Base-by-base conservation (phyloP, 257 asterid genomes). In the Solanum pinnatisectum region DNA sequence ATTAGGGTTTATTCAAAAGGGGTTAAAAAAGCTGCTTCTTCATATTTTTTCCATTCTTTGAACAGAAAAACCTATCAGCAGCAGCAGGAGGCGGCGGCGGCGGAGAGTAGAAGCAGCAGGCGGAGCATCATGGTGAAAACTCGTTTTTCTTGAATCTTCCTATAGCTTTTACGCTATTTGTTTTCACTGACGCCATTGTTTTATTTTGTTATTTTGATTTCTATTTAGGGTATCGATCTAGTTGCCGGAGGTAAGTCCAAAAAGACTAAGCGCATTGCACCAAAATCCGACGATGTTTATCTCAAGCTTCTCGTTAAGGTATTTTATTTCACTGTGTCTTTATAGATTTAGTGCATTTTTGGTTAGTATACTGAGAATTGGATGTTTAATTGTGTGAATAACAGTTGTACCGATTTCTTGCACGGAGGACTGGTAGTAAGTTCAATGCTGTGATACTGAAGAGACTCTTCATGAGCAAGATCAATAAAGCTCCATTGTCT, bases 181-280 rank as follows among this genome's bases (percentile, higher is more conserved):
- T 10, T 15, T 52, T 7, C 20, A 8, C 22, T 7, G 22, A 36
- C 23, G 32, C 11, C 4, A 15, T 8, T 84, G 36, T 13, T 39
- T 37, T 30, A 25, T 14, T 52, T 39, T 30, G 22, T 15, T 18
- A 13, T 56, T 12, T 77, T 44, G 7, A 49, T 77, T 20, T 15
- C 36, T 27, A 52, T 65, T 56, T 59, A 95, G 98, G 99, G 99
- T 92, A 96, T 95, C 73, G 99, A 96, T 95, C 91, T 96, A 89
- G 92, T 90, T 78, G 98, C 98, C 88, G 98, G 99, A 84, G 99
- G 99, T 82, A 96, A 96, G 94, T 87, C 91, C 88, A 96, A 96
- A 95, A 94, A 95, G 93, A 94, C 98, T 32, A 94, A 95, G 89
- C 95, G 98, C 73, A 93, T 95, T 0, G 95, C 95, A 5, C 96